A percentile compares a stretch with the other conserved stretches of the same genome.
These are phyloP conservation scores for Rhipidocladum racemiflorum DNA, from an alignment of 176 grass and related monocot species.

Conservation along the genomic window DNA sequence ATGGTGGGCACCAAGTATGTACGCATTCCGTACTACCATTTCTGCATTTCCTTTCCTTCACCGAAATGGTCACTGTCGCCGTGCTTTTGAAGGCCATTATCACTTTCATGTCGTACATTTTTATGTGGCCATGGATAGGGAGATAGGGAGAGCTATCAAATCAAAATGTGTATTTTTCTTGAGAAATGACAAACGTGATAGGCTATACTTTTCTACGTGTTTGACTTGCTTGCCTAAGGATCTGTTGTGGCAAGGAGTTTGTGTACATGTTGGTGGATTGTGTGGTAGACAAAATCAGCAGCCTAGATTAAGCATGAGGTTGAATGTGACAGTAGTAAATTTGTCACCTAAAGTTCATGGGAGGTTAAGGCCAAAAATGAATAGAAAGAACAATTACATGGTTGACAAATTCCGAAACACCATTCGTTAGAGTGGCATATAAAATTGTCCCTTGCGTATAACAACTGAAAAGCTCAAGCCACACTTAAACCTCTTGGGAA, in stretches of 20 bases:
- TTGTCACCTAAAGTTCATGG: too few relatives aligned
- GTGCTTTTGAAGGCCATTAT: neutral
- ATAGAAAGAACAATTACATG: too few relatives aligned
- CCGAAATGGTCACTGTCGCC: neutral
- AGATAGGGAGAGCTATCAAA: too few relatives aligned
- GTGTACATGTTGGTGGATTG: neutral
- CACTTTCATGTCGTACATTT: neutral
- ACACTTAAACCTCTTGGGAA: too few relatives aligned
- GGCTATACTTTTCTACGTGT: neutral
- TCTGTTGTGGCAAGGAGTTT: neutral
- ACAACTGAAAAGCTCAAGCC: too few relatives aligned
- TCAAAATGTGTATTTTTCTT: neutral
- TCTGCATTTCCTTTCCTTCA: neutral
- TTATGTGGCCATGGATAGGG: neutral
- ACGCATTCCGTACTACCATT: neutral
- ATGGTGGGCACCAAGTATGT: too few relatives aligned
- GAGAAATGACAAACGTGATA: neutral
- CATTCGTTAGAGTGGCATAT: too few relatives aligned
- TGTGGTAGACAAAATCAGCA: neutral
- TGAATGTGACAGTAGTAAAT: too few relatives aligned
- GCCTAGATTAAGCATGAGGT: neutral
- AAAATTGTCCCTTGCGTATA: too few relatives aligned
- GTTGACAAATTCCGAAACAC: too few relatives aligned
- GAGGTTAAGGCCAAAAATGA: too few relatives aligned
- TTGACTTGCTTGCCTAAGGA: neutral